These are phyloP conservation scores for Colletotrichum karsti DNA, from an alignment of 2,329 filamentous ascomycete genomes.

Conservation along the genomic window DNA sequence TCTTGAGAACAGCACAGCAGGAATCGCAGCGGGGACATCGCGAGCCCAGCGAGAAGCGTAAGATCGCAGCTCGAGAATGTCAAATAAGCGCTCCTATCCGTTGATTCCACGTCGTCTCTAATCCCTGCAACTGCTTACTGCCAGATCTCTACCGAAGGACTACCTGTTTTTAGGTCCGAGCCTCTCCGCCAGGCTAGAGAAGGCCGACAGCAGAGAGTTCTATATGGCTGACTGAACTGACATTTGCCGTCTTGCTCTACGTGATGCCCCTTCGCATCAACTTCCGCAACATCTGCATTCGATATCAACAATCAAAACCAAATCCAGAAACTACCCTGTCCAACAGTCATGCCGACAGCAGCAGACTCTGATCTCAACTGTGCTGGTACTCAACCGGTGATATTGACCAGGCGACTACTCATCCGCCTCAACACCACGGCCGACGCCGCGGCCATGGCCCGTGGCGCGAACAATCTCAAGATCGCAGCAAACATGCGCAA, in stretches of 20 bases:
- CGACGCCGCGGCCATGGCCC: slow-evolving; percentile 23
- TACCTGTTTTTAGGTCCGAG: background rate
- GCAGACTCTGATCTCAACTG: background rate
- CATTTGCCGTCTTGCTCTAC: background rate
- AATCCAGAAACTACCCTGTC: too few species aligned
- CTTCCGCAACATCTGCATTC: too few species aligned
- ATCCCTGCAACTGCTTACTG: background rate
- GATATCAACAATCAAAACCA: too few species aligned
- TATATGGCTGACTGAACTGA: background rate
- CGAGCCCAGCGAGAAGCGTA: too few species aligned
- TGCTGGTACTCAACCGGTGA: background rate
- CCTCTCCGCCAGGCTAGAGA: background rate
- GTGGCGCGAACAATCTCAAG: slow-evolving; percentile 18
- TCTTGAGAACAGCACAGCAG: background rate
- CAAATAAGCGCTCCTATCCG: background rate
- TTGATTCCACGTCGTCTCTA: background rate
- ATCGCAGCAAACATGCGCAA: slow-evolving; percentile 23
- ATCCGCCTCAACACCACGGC: slow-evolving; percentile 13
- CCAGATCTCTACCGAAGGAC: background rate
- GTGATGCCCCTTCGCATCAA: too few species aligned
- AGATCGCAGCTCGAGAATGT: background rate
- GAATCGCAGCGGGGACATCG: too few species aligned
- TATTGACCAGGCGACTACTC: slow-evolving; percentile 7
- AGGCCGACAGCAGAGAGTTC: background rate
- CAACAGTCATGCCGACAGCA: background rate